phyloP scores from a whole-genome alignment of 768 basidiomycete genomes.

The Phlebiopsis flavidoalba region DNA sequence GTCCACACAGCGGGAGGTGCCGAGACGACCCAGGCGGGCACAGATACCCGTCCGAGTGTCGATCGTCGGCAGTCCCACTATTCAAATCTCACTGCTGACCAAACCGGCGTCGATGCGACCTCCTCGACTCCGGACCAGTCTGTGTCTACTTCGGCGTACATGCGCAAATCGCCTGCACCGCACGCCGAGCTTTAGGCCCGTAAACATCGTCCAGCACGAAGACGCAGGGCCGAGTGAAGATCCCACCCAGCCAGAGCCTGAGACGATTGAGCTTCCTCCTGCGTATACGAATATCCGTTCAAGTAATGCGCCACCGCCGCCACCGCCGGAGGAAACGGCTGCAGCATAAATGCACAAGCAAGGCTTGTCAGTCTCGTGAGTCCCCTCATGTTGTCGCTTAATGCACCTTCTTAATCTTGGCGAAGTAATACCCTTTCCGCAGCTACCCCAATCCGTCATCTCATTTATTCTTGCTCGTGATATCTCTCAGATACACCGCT shows the following conservation, averaged over 20 bases:
- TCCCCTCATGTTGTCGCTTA: not conserved
- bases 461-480: not conserved
- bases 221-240: slow-evolving; percentile 63
- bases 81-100: slow-evolving; percentile 17
- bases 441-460: not conserved
- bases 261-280: slow-evolving; percentile 80
- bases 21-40: slow-evolving; percentile 15
- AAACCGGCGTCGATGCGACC: slow-evolving; percentile 6
- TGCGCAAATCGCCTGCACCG: slow-evolving; percentile 41
- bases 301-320: not conserved
- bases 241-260: slow-evolving; percentile 40
- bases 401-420: not conserved
- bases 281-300: slow-evolving; percentile 64
- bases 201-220: slow-evolving; percentile 83
- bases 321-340: not conserved
- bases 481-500: not conserved
- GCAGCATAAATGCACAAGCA: not conserved
- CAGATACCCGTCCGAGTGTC: slow-evolving; percentile 11
- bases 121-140: slow-evolving; percentile 13
- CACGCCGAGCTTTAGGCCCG: slow-evolving; percentile 55
- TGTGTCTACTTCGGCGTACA: slow-evolving; percentile 29
- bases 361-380: not conserved
- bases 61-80: slow-evolving; percentile 19
- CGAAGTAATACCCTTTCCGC: not conserved
- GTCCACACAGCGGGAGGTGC: slow-evolving; percentile 32